Evolutionary conservation across 805 yeast species (phyloP).

Genomic region (Metschnikowia baotianmanensis): DNA sequence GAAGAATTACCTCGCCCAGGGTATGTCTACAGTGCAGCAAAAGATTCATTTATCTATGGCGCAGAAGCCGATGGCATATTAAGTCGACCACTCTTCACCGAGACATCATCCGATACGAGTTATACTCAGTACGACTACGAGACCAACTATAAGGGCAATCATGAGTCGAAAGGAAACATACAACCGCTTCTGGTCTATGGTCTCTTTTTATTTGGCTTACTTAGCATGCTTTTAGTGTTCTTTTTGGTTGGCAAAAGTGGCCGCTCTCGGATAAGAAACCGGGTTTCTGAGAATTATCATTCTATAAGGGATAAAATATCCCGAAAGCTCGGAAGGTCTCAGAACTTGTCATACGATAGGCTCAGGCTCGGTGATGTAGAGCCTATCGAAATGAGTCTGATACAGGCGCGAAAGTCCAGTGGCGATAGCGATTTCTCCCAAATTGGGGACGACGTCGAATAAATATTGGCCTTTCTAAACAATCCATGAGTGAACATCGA

Average conservation of each 20-base stretch:
- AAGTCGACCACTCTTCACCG: conserved; percentile 42
- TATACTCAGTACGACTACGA: conserved; percentile 32
- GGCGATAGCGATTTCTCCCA: conserved; percentile 3
- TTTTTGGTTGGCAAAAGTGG: conserved; percentile 34
- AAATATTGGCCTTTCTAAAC: not conserved
- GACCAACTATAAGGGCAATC: conserved; percentile 24
- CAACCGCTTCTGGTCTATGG: conserved; percentile 45
- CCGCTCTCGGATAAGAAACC: conserved; percentile 13
- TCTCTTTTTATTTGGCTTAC: conserved; percentile 26
- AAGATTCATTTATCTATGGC: conserved; percentile 49
- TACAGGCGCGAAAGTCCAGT: not conserved
- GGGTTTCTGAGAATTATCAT: not conserved
- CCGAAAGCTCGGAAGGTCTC: not conserved
- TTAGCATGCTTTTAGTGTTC: conserved; percentile 27
- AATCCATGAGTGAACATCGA: no score
- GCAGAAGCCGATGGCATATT: conserved; percentile 46
- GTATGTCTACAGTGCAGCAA: conserved; percentile 46
- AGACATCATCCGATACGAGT: conserved; percentile 16
- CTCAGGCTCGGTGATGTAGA: conserved; percentile 3
- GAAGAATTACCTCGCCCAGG: conserved; percentile 37
- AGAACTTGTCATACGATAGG: not conserved
- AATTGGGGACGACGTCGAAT: conserved; percentile 5
- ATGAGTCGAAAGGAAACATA: conserved; percentile 42
- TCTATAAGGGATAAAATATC: not conserved
- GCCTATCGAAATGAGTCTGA: conserved; percentile 11